Conservation (phyloP, 1,284 basidiomycete species). For the Crucibulum parvulum region DNA sequence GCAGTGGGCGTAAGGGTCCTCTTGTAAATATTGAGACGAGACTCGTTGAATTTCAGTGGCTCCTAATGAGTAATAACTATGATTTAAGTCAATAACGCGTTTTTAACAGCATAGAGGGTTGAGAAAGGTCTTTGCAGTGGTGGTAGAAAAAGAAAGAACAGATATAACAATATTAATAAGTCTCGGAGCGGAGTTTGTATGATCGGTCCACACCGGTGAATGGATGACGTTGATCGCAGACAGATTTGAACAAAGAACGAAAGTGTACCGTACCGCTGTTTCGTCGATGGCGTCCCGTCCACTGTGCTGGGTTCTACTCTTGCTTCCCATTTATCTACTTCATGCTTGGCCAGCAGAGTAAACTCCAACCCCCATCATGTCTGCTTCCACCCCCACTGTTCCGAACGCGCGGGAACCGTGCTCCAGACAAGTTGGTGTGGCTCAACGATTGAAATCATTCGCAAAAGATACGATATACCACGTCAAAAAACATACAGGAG, state of each 20-base stretch:
- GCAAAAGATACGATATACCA: conserved; percentile 45
- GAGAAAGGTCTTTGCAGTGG: no score
- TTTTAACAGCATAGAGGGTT: no score
- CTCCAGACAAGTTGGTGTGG: conserved; percentile 8
- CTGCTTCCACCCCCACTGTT: conserved; percentile 14
- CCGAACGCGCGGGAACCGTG: conserved; percentile 8
- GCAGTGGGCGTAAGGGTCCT: not conserved
- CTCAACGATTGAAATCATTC: conserved; percentile 27
- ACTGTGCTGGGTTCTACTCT: conserved; percentile 42
- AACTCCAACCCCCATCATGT: conserved; percentile 24
- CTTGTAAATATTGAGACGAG: not conserved
- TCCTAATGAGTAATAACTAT: not conserved
- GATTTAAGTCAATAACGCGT: not conserved
- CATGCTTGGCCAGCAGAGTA: conserved; percentile 19
- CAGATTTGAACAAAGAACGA: conserved; percentile 16
- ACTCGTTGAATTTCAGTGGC: not conserved
- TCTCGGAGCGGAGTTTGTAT: not conserved
- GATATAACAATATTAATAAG: no score
- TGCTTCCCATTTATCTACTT: conserved; percentile 36
- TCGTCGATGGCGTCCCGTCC: conserved; percentile 35
- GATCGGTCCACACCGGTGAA: conserved; percentile 15
- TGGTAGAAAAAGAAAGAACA: no score
- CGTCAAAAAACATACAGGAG: conserved; percentile 59
- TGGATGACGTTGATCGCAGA: conserved; percentile 21
- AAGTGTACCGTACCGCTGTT: conserved; percentile 42